These are phyloP conservation scores for Choiromyces venosus DNA, from an alignment of 495 filamentous ascomycete genomes.

Conservation along the genomic window DNA sequence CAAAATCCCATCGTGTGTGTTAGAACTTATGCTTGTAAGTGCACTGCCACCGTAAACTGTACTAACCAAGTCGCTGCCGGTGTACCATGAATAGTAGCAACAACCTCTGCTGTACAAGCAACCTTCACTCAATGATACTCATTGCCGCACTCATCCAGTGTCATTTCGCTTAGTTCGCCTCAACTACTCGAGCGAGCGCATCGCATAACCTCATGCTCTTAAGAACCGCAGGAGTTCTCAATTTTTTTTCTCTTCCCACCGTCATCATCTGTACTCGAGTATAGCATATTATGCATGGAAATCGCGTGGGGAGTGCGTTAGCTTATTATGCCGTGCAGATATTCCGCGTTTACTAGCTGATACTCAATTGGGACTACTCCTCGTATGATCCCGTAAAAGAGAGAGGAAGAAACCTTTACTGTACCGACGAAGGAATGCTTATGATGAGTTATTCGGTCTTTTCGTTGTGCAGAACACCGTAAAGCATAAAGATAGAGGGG, in stretches of 20 bases:
- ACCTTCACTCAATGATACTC: neutral
- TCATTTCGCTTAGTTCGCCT: neutral
- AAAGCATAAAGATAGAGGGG: neutral
- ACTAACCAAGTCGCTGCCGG: neutral
- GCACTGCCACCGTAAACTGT: neutral
- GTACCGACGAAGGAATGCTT: neutral
- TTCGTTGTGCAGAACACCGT: neutral
- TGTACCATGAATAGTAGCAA: neutral
- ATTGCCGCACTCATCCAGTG: neutral
- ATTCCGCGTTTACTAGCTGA: neutral
- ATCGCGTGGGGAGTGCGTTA: neutral
- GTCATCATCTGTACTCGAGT: neutral
- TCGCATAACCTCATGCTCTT: neutral
- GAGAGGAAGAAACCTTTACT: neutral
- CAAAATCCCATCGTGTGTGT: neutral
- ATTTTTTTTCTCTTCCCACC: neutral
- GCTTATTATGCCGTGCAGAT: neutral
- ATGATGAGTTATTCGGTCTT: neutral
- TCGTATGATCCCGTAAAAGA: too few species aligned
- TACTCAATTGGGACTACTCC: neutral
- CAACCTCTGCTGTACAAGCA: neutral
- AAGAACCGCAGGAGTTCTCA: neutral
- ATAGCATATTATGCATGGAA: neutral
- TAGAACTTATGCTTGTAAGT: neutral
- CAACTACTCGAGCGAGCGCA: neutral